phyloP scores from a whole-genome alignment of 345 rosid genomes.

The Erysimum cheiranthoides region DNA sequence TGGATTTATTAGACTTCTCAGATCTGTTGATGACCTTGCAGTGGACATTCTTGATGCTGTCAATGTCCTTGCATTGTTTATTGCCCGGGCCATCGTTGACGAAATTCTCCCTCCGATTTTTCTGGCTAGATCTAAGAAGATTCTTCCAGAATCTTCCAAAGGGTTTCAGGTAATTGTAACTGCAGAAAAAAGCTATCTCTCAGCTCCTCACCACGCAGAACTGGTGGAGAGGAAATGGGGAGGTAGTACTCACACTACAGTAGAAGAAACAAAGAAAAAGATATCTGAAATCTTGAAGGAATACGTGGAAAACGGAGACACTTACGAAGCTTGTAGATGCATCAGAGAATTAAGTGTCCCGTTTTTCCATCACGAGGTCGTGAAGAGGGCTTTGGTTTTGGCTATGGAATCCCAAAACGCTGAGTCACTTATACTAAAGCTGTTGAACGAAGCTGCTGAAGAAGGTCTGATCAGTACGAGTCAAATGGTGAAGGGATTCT shows the following conservation, averaged over 20 bases:
- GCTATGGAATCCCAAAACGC: conserved; percentile 80
- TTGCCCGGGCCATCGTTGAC: conserved; percentile 95
- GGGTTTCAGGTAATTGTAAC: conserved; percentile 84
- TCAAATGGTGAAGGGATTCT: conserved; percentile 93
- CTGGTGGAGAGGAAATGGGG: conserved; percentile 99
- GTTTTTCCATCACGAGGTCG: conserved; percentile 98
- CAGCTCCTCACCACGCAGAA: conserved; percentile 99
- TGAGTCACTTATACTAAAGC: conserved; percentile 69
- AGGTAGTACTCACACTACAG: conserved; percentile 90
- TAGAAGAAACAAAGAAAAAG: conserved; percentile 92
- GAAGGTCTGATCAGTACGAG: conserved; percentile 96
- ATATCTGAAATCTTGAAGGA: conserved; percentile 86
- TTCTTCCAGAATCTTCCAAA: conserved; percentile 75
- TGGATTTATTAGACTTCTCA: conserved; percentile 96
- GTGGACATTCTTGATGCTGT: conserved; percentile 92
- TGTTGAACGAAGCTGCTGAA: conserved; percentile 88
- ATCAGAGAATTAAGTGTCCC: conserved; percentile 89
- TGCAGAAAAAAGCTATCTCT: conserved; percentile 92
- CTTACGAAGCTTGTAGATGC: conserved; percentile 95
- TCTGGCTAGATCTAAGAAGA: conserved; percentile 78
- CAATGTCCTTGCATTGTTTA: conserved; percentile 89
- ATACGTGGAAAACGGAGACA: conserved; percentile 81
- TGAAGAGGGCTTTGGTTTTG: conserved; percentile 90
- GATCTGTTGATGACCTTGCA: conserved; percentile 92
- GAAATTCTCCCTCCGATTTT: conserved; percentile 96